A percentile compares a stretch with the other conserved stretches of the same genome.
Conservation (phyloP, 805 yeast species). For the Pichia insulana region DNA sequence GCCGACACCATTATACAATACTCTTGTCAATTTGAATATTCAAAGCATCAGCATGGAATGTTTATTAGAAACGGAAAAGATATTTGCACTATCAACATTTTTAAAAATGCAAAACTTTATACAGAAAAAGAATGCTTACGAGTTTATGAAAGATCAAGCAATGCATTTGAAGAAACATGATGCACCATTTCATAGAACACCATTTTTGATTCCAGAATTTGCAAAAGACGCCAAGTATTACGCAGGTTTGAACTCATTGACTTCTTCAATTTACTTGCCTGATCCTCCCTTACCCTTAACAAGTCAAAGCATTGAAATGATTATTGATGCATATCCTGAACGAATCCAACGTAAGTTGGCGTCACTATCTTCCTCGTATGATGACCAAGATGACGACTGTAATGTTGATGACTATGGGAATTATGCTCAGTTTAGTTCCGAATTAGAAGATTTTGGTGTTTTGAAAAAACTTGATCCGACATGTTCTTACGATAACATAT, state of each 20-base stretch:
- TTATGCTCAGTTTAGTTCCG: conserved; percentile 3
- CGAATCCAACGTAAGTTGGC: conserved; percentile 15
- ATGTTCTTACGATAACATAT: conserved; percentile 44
- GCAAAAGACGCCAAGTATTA: conserved; percentile 40
- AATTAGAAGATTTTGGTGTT: conserved; percentile 9
- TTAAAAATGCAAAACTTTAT: conserved; percentile 51
- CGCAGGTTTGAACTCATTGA: conserved; percentile 42
- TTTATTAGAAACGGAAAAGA: conserved; percentile 10
- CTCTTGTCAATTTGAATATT: conserved; percentile 40
- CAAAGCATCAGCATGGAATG: conserved; percentile 35
- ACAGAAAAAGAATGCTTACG: conserved; percentile 39
- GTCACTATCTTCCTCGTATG: neutral
- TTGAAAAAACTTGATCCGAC: conserved; percentile 27
- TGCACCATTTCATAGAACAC: conserved; percentile 72
- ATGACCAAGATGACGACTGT: conserved; percentile 5
- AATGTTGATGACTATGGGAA: conserved; percentile 1
- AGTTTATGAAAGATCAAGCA: conserved; percentile 47
- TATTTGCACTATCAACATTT: conserved; percentile 47
- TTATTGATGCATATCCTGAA: conserved; percentile 29
- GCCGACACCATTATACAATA: conserved; percentile 57
- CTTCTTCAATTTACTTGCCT: conserved; percentile 58
- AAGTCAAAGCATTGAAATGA: conserved; percentile 35
- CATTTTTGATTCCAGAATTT: conserved; percentile 55
- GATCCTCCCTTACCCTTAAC: conserved; percentile 53
- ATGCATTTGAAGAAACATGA: conserved; percentile 63